Evolutionary conservation across 495 filamentous ascomycete genomes (phyloP).

Genomic region (Cercophora newfieldiana): DNA sequence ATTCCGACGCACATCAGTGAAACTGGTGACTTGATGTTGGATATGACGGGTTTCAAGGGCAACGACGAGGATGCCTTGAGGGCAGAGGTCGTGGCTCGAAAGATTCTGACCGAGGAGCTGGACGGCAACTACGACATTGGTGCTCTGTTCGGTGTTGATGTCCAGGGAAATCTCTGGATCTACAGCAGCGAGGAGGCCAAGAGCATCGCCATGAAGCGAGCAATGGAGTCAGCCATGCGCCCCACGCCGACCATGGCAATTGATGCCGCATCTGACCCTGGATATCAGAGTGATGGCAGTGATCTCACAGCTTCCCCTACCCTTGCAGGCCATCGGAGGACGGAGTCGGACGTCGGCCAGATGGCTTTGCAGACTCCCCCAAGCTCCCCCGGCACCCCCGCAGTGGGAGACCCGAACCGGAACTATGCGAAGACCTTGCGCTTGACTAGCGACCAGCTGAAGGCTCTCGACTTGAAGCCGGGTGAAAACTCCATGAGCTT

Average conservation of each 20-base stretch:
- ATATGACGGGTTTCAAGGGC: constrained; percentile 96
- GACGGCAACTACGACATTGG: constrained; percentile 96
- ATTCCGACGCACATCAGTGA: constrained; percentile 91
- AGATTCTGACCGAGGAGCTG: constrained; percentile 90
- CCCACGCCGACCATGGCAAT: constrained; percentile 53
- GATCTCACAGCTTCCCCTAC: constrained; percentile 42
- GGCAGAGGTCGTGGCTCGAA: constrained; percentile 91
- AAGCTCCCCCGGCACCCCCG: constrained; percentile 64
- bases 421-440: constrained; percentile 97
- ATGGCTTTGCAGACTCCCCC: constrained; percentile 72
- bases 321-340: constrained; percentile 44
- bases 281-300: constrained; percentile 80
- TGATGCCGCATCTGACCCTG: constrained; percentile 86
- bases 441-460: constrained; percentile 94
- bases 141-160: constrained; percentile 89
- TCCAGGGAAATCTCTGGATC: constrained; percentile 96
- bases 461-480: constrained; percentile 76
- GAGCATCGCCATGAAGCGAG: constrained; percentile 60
- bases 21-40: constrained; percentile 93
- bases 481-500: constrained; percentile 93
- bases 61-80: constrained; percentile 88
- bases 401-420: constrained; percentile 64
- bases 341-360: constrained; percentile 70
- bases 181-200: constrained; percentile 98
- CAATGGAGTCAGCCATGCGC: constrained; percentile 46